Percentiles rank a stretch among this genome's conserved stretches.
These are phyloP conservation scores for Ciborinia camelliae DNA, from an alignment of 2,329 filamentous ascomycete genomes.

Conservation along the genomic window DNA sequence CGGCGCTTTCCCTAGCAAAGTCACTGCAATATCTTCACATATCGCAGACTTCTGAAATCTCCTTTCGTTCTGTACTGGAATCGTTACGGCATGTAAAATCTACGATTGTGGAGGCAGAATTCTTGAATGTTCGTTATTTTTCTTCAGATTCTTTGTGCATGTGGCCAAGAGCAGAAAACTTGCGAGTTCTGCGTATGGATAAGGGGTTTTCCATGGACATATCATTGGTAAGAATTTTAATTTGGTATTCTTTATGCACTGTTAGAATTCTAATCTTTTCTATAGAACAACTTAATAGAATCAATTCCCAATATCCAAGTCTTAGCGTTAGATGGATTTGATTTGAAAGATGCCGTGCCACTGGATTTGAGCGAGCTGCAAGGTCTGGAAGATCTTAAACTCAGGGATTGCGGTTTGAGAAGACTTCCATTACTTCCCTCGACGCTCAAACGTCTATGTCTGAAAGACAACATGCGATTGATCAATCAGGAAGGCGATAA, in stretches of 20 bases:
- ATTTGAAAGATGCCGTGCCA: background rate
- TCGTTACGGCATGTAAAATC: constrained; percentile 24
- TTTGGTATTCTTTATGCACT: background rate
- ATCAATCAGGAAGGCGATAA: background rate
- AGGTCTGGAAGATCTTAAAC: constrained; percentile 24
- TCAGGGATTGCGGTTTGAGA: constrained; percentile 24
- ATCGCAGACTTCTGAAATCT: constrained; percentile 24
- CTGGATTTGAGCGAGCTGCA: background rate
- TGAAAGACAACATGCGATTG: constrained; percentile 23
- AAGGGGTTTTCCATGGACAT: background rate
- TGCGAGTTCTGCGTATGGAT: constrained; percentile 24
- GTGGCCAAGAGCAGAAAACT: constrained; percentile 22
- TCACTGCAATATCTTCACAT: constrained; percentile 27
- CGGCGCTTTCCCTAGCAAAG: constrained; percentile 26
- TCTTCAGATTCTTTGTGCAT: constrained; percentile 1
- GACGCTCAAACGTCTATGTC: constrained; percentile 30
- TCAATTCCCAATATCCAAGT: constrained; percentile 14
- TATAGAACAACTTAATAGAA: background rate
- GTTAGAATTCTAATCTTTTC: background rate
- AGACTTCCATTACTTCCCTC: constrained; percentile 30
- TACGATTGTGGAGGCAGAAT: constrained; percentile 27
- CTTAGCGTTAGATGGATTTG: background rate
- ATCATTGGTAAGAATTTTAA: background rate
- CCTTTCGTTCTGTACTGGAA: constrained; percentile 19
- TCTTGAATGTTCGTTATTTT: constrained; percentile 19